Conservation (phyloP, 2,329 filamentous ascomycete species). For the Pestalotiopsis sp. region DNA sequence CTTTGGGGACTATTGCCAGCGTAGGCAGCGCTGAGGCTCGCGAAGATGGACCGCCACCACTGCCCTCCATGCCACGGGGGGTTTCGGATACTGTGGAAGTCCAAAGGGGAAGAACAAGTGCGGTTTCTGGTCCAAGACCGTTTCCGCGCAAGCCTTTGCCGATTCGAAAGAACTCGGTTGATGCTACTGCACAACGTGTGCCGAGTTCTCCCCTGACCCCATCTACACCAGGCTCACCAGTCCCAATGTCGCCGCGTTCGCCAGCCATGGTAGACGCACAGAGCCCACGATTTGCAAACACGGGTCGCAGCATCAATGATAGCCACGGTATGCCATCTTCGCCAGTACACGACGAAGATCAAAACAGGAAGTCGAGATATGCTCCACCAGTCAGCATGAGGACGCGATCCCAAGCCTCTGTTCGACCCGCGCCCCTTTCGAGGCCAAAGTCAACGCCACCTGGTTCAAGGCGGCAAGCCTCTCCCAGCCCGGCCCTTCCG, state of each 20-base stretch:
- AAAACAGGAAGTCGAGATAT: conserved; percentile 33
- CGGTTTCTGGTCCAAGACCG: conserved; percentile 14
- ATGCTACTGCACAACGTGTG: background rate
- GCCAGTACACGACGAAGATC: background rate
- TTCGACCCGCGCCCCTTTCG: conserved; percentile 36
- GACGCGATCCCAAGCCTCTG: conserved; percentile 38
- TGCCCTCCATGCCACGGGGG: background rate
- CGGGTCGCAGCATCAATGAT: background rate
- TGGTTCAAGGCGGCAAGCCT: conserved; percentile 16
- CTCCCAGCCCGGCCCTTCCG: conserved; percentile 22
- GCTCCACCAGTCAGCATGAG: conserved; percentile 46
- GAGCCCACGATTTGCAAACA: background rate
- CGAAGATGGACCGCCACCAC: conserved; percentile 25
- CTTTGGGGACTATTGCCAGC: conserved; percentile 52
- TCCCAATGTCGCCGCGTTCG: background rate
- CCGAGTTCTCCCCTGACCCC: background rate
- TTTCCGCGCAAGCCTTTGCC: conserved; percentile 35
- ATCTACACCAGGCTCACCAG: background rate
- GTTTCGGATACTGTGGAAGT: background rate
- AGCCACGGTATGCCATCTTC: background rate
- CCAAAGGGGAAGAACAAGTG: background rate
- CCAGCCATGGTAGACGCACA: background rate
- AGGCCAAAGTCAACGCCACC: conserved; percentile 40
- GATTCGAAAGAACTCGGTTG: conserved; percentile 9
- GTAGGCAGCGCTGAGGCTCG: conserved; percentile 47